Percentiles rank a stretch among this genome's conserved stretches.
phyloP scores from a whole-genome alignment of 2,329 filamentous ascomycete genomes.

The Sphaerulina populicola region DNA sequence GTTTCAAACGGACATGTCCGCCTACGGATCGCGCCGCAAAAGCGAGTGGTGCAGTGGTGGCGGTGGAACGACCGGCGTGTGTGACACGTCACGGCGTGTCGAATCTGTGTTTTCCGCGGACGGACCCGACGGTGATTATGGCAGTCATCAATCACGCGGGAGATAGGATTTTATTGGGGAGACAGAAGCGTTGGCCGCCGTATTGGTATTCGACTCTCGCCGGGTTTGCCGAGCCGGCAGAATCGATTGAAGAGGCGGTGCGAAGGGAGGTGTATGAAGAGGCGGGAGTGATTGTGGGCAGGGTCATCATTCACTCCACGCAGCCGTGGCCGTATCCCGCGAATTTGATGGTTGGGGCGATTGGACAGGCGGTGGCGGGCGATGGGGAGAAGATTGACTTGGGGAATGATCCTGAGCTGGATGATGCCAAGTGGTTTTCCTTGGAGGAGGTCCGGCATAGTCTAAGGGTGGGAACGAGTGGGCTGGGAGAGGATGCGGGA shows the following conservation, averaged over 20 bases:
- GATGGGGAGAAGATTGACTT: constrained; percentile 69
- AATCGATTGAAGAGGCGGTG: constrained; percentile 46
- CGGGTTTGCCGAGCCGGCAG: constrained; percentile 46
- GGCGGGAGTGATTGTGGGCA: constrained; percentile 40
- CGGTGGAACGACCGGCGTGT: constrained; percentile 57
- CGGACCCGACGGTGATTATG: constrained; percentile 92
- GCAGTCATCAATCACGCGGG: constrained; percentile 78
- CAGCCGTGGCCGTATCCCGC: constrained; percentile 49
- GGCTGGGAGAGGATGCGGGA: constrained; percentile 56
- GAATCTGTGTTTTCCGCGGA: constrained; percentile 85
- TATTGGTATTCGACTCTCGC: constrained; percentile 81
- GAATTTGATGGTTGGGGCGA: constrained; percentile 54
- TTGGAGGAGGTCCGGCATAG: constrained; percentile 74
- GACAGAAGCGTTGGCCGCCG: constrained; percentile 72
- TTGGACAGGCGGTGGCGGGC: constrained; percentile 69
- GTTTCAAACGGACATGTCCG: constrained; percentile 73
- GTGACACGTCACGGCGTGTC: constrained; percentile 75
- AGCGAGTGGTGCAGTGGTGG: too few species aligned
- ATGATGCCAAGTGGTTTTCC: constrained; percentile 80
- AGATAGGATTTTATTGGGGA: constrained; percentile 69
- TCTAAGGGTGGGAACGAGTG: constrained; percentile 57
- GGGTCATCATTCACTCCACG: constrained; percentile 45
- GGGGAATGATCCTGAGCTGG: constrained; percentile 82
- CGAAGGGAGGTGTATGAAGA: constrained; percentile 47
- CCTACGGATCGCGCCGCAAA: constrained; percentile 51